Base-by-base conservation (phyloP, 1,284 basidiomycete genomes). In the Cryptococcus wingfieldii region DNA sequence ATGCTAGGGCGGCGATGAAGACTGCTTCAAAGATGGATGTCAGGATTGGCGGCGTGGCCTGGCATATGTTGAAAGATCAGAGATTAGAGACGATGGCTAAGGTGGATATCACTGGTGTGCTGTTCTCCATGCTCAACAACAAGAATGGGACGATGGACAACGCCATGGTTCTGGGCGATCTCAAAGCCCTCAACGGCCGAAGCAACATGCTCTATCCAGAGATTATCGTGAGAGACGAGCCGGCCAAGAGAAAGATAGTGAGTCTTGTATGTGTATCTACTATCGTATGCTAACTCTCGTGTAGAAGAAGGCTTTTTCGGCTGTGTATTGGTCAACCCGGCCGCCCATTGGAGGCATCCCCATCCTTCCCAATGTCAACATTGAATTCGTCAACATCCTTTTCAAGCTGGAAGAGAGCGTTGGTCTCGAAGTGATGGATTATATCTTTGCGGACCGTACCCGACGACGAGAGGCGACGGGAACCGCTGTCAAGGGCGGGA, bases 341-440 rank as follows among this genome's bases (percentile, higher is more conserved):
- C 84, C 90, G 0, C 89, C 93, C 2, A 91, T 97, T 4, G 95
- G 92, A 25, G 95, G 94, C 10, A 97, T 98, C 64, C 83, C 87
- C 8, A 92, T 98, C 61, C 87, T 94, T 69, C 77, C 96, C 47
- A 84, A 85, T 46, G 78, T 96, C 51, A 90, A 96, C 74, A 53
- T 60, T 12, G 59, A 54, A 23, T 55, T 60, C 25, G 59, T 54
- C 34, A 94, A 94, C 0, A 83, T 97, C 66, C 85, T 88, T 47
- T 80, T 97, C 16, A 90, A 93, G 67, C 81, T 96, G 49, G 92
- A 95, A 75, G 85, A 89, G 43, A 82, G 82, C 61, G 83, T 96
- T 28, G 94, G 92, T 4, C 81, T 83, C 25, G 82, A 86, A 58
- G 87, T 97, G 62, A 86, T 92, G 83, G 88, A 91, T 70, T 98